These are phyloP conservation scores for Chrysanthemum lavandulifolium DNA, from an alignment of 129 eudicot species.

Conservation along the genomic window DNA sequence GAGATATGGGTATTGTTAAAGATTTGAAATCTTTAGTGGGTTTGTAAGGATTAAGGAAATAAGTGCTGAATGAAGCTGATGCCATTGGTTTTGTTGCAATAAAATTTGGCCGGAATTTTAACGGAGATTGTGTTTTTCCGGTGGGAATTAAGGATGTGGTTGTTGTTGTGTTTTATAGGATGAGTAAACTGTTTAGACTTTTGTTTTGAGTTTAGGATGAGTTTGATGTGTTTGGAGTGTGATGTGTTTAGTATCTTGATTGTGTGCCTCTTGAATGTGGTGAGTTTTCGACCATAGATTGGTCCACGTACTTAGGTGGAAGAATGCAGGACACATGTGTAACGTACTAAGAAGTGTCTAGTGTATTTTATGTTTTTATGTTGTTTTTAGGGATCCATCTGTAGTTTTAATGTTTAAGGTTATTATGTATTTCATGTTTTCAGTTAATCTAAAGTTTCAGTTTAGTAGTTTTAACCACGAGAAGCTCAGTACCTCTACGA, in stretches of 20 bases:
- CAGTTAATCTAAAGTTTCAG: too few species aligned
- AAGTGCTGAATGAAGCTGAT: constrained; percentile 52
- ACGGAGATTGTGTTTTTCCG: constrained; percentile 34
- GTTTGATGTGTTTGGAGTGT: constrained; percentile 1
- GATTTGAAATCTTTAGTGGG: constrained; percentile 33
- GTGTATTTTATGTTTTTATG: too few species aligned
- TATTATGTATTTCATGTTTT: too few species aligned
- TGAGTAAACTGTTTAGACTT: neutral
- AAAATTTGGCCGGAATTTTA: neutral
- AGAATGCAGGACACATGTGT: too few species aligned
- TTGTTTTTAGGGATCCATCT: too few species aligned
- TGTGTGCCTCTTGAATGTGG: neutral
- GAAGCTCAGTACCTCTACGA: too few species aligned
- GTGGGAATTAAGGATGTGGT: constrained; percentile 1
- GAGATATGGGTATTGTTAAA: constrained; percentile 26
- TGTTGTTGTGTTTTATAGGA: constrained; percentile 19
- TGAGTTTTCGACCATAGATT: too few species aligned
- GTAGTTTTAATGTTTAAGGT: too few species aligned
- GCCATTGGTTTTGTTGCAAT: constrained; percentile 11
- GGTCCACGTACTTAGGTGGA: too few species aligned
- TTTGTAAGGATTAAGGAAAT: constrained; percentile 41
- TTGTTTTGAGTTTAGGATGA: neutral
- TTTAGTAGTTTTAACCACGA: too few species aligned
- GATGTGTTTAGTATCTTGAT: neutral
- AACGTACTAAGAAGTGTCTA: too few species aligned